Evolutionary conservation across 352 stramenopile genomes (phyloP).

Genomic region (Elongisporangium undulatum): DNA sequence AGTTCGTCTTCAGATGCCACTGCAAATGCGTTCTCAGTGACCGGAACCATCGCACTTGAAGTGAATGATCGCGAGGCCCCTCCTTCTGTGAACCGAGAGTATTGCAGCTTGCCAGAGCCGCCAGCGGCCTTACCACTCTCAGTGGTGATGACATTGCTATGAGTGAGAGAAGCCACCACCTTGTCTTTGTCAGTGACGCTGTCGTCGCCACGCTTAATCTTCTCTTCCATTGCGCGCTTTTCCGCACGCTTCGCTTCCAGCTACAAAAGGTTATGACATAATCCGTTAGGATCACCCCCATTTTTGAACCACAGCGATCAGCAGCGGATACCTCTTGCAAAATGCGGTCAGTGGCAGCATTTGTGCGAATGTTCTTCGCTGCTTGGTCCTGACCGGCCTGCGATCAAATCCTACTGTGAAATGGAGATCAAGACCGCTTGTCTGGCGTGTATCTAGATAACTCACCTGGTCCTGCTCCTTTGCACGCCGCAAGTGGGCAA

Average conservation of each 20-base stretch:
- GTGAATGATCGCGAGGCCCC: conserved; percentile 93
- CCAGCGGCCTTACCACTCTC: conserved; percentile 7
- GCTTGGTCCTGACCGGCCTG: conserved; percentile 6
- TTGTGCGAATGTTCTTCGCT: conserved; percentile 69
- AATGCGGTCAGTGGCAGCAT: conserved; percentile 80
- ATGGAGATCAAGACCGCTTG: neutral
- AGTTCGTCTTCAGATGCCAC: conserved; percentile 54
- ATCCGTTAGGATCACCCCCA: neutral
- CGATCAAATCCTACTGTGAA: neutral
- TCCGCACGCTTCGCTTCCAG: conserved; percentile 56
- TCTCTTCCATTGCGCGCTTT: conserved; percentile 66
- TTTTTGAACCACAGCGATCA: neutral
- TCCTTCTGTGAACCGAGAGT: conserved; percentile 87
- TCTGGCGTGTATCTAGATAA: neutral
- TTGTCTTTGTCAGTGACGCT: conserved; percentile 72
- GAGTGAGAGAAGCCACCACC: conserved; percentile 68
- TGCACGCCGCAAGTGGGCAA: conserved; percentile 90
- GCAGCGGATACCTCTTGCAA: conserved; percentile 48
- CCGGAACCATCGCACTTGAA: conserved; percentile 84
- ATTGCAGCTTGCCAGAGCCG: conserved; percentile 34
- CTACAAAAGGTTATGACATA: conserved; percentile 12
- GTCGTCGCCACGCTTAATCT: conserved; percentile 48
- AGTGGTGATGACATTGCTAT: conserved; percentile 23
- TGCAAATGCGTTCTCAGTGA: conserved; percentile 53
- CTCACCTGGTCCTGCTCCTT: conserved; percentile 40